Base-by-base conservation (phyloP, 768 basidiomycete genomes). In the Amyloporia xantha region DNA sequence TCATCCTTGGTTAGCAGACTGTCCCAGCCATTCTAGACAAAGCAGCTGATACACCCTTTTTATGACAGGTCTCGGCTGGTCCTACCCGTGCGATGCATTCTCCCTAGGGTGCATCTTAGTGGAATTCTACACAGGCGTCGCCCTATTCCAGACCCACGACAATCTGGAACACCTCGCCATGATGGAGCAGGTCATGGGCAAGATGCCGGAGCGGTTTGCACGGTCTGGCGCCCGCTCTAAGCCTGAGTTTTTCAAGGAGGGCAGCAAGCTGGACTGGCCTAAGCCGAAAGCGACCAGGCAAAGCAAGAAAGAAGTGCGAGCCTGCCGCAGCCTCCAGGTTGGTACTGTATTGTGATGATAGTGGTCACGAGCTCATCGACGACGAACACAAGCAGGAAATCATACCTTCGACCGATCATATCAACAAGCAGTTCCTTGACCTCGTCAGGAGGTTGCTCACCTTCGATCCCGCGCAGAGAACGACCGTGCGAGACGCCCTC, bases 121-220 rank as follows among this genome's bases (percentile, higher is more conserved):
- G 50, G 96, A 99, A 66, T 98, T 99, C 66, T 95, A 82, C 71
- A 99, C 96, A 15, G 96, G 96, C 23, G 82, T 92, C 27, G 96
- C 96, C 6, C 78, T 99, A n/a, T 99, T 96, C 70, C 96, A 99
- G 68, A 98, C 96, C 0, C 96, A 98, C 61, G 95, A 98, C 68
- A 98, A 99, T 65, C 78, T 98, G 7, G 96, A 99, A 66, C 96
- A 99, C 68, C 81, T 99, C 12, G 96, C 95, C 35, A 99, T 99
- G 96, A 99, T 99, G 96, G 94, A 98, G 65, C 85, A 89, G 65
- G 96, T 98, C 33, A 97, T 98, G 89, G 95, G 95, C 50, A 90
- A 88, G 71, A 94, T 98, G 86, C 91, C 94, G 0, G 83, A 87
- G 44, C 81, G 84, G 4, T 91, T 95, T 62, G 80, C 81, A 33